Evolutionary conservation across 1,284 basidiomycete genomes (phyloP).

Genomic region (Fomitopsis schrenkii): DNA sequence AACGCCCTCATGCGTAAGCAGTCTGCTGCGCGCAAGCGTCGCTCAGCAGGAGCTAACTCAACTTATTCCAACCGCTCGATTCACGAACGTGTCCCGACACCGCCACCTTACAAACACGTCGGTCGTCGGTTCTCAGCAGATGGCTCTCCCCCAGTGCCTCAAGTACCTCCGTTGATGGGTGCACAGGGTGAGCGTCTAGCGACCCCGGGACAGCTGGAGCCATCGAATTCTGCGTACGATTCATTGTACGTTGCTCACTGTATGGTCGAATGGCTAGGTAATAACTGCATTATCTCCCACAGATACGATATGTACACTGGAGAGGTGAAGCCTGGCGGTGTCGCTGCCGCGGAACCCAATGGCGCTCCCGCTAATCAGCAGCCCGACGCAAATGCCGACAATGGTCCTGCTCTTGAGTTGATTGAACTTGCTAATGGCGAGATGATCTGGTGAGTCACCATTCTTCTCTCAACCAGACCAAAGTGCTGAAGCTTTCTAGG

Average conservation of each 20-base stretch:
- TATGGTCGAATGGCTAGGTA: background rate
- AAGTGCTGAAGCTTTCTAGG: conserved; percentile 38
- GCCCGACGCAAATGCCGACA: conserved; percentile 33
- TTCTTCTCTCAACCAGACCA: conserved; percentile 4
- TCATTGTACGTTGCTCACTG: conserved; percentile 53
- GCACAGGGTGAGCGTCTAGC: conserved; percentile 41
- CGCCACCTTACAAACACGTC: conserved; percentile 55
- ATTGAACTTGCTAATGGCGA: conserved; percentile 79
- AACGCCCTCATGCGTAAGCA: conserved; percentile 51
- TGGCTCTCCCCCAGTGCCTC: conserved; percentile 67
- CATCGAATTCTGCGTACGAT: conserved; percentile 66
- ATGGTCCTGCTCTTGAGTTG: conserved; percentile 67
- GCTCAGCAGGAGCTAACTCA: conserved; percentile 53
- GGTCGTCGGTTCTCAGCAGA: conserved; percentile 60
- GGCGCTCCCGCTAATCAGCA: conserved; percentile 16
- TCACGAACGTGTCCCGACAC: conserved; percentile 77
- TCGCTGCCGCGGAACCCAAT: conserved; percentile 20
- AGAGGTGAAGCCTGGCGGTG: conserved; percentile 38
- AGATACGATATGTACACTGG: conserved; percentile 80
- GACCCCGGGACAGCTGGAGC: conserved; percentile 45
- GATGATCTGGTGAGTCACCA: conserved; percentile 63
- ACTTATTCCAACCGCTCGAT: conserved; percentile 58
- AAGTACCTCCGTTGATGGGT: conserved; percentile 49
- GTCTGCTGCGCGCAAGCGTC: conserved; percentile 43
- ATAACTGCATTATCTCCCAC: conserved; percentile 12